Percentiles rank a stretch among this genome's conserved stretches.
phyloP scores from a whole-genome alignment of 2,329 filamentous ascomycete genomes.

The Aspergillus brasiliensis region DNA sequence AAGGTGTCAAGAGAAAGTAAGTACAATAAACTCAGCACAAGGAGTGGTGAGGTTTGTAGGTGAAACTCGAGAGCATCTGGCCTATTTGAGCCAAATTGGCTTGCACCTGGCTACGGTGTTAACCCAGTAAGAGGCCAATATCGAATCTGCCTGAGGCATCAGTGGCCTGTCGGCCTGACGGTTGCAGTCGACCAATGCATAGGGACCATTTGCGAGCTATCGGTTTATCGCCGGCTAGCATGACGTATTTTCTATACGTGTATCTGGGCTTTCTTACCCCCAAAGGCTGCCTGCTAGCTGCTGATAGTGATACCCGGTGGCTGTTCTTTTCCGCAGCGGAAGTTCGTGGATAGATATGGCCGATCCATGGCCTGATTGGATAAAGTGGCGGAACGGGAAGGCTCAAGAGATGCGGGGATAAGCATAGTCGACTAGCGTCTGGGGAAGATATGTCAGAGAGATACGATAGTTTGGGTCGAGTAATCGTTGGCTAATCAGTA shows the following conservation, averaged over 20 bases:
- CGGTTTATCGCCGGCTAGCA: not conserved
- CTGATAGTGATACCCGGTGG: not conserved
- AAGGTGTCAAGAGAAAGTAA: not conserved
- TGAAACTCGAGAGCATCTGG: not conserved
- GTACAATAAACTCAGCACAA: not conserved
- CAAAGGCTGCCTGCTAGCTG: not conserved
- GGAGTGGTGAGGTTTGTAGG: not conserved
- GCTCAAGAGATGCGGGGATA: slow-evolving; percentile 1
- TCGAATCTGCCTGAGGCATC: not conserved
- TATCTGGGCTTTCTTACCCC: not conserved
- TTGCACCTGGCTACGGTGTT: not conserved
- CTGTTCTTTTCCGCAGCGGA: not conserved
- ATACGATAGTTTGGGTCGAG: not conserved
- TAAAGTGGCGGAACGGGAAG: not conserved
- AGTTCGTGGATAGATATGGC: slow-evolving; percentile 1
- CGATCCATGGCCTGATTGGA: not conserved
- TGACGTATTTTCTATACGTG: not conserved
- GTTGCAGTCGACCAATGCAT: not conserved
- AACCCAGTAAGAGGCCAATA: not conserved
- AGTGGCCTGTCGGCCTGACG: not conserved
- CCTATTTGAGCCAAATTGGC: not conserved
- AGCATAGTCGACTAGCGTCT: slow-evolving; percentile 2
- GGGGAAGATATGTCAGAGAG: not conserved
- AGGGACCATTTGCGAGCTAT: not conserved
- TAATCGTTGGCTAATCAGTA: not conserved